These are phyloP conservation scores for Monosporozyma servazzii DNA, from an alignment of 805 yeast species.

Conservation along the genomic window DNA sequence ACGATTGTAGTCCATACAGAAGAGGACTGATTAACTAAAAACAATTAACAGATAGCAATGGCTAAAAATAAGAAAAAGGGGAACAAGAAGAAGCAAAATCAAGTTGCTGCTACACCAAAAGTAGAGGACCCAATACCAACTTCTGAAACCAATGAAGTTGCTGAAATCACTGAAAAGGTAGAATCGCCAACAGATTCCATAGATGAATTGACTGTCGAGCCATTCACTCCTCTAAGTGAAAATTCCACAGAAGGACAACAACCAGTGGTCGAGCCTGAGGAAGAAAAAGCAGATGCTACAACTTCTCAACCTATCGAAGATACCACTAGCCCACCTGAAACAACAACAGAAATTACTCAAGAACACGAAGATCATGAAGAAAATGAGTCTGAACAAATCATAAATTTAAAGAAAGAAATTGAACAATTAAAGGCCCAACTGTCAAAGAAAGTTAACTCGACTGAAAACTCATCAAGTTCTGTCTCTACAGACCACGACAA, in stretches of 20 bases:
- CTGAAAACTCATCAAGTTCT: background rate
- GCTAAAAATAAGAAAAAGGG: conserved; percentile 17
- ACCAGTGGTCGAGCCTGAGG: background rate
- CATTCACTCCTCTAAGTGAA: too few relatives aligned
- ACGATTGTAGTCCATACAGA: too few relatives aligned
- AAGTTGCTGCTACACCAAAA: background rate
- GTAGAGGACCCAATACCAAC: background rate
- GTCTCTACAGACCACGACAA: background rate
- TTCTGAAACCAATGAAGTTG: background rate
- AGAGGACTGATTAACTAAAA: background rate
- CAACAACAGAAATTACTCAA: background rate
- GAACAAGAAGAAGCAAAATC: background rate
- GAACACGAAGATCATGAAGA: background rate
- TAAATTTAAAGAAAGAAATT: background rate
- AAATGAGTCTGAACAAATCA: background rate
- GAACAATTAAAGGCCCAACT: background rate
- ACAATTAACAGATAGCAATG: conserved; percentile 6
- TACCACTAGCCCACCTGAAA: background rate
- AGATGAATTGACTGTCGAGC: background rate
- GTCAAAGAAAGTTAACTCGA: background rate
- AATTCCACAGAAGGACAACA: background rate
- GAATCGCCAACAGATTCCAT: background rate
- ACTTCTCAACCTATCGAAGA: background rate
- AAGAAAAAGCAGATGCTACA: background rate
- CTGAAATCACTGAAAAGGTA: background rate